Base-by-base conservation (phyloP, 2,329 filamentous ascomycete species). In the Aspergillus tanneri region DNA sequence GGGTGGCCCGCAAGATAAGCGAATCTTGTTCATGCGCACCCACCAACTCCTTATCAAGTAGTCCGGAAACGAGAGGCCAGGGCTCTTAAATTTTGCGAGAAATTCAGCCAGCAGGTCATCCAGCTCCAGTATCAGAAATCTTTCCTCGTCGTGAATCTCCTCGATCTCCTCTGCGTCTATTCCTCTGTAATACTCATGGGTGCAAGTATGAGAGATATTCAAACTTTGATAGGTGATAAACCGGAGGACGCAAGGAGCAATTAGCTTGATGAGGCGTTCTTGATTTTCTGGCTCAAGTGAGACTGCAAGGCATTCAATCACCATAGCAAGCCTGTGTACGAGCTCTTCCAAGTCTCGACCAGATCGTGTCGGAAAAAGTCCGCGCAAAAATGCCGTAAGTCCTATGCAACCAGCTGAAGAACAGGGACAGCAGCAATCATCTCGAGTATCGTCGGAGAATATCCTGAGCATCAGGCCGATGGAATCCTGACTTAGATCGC, bases 121-220 rank as follows among this genome's bases (percentile, higher is more conserved):
- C 4, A 52, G 46, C 21, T 43, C 42, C 22, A 35, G 28, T 25
- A 46, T 46, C 14, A 34, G 12, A 8, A 39, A 2, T 18, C 40
- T 41, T 28, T 53, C 38, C 38, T 49, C 50, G 38, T 53, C 50
- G 11, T 52, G 43, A 22, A 52, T 52, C 32, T 46, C 46, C 19
- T 23, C 16, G 18, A 46, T 39, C 18, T 52, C 46, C 9, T 40
- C 43, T 28, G 46, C 21, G 2, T 36, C 37, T 32, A 49, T 49
- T 16, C 46, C 27, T 38, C 42, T 46, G 19, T 41, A n/a, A n/a
- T n/a, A 25, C 19, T 43, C 44, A 43, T 43, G 43, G 16, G 24
- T n/a, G 38, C 50, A 52, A 8, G 50, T 52, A 21, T 52, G 50
- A 40, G 46, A 43, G 21, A 52, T 39, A 25, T 36, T 37, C 42